Base-by-base conservation (phyloP, 2,329 filamentous ascomycete genomes). In the Fusarium sp. region DNA sequence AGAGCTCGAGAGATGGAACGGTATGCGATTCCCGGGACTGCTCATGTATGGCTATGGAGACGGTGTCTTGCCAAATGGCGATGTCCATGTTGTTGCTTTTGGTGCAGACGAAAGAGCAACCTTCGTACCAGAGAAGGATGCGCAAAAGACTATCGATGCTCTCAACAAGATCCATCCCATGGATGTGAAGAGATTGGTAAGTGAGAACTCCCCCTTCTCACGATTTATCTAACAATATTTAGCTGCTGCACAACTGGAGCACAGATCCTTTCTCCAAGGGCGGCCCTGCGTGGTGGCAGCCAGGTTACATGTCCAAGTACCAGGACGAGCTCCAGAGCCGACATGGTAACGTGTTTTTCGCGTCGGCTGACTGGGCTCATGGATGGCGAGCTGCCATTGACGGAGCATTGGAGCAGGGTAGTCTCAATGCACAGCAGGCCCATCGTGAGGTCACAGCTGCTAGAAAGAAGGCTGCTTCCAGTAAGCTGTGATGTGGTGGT, bases 311-410 rank as follows among this genome's bases (percentile, higher is more conserved):
- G 57, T 69, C 73, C 7, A 74, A 73, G 45, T 76, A 76, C 40
- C 69, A 70, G 6, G 57, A 65, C 17, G 73, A 72, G 28, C 65
- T 77, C 1, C 73, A 77, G 33, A 72, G 62, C 2, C 62, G 66
- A 2, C 72, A 75, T 33, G 75, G 75, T 2, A 72, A 75, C 26
- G 53, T 77, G 9, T 50, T 73, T 17, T 68, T 77, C 28, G 75
- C 75, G 1, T 72, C 56, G 17, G 69, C 70, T 2, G 75, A 76
- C 22, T 76, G 72, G 73, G 71, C 75, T 6, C 63, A 71, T 57
- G 75, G 75, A 4, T 77, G 75, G 75, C 40, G 72, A 45, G 72
- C 67, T 7, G 71, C 67, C 0, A 76, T 77, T 34, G 75, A 77
- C n/a, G 75, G 75, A 5, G 75, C 75, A 0, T 38, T 77, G 8